Percentiles rank a stretch among this genome's conserved stretches.
phyloP scores from a whole-genome alignment of 208 protist species.

The Phytomonas sp. region DNA sequence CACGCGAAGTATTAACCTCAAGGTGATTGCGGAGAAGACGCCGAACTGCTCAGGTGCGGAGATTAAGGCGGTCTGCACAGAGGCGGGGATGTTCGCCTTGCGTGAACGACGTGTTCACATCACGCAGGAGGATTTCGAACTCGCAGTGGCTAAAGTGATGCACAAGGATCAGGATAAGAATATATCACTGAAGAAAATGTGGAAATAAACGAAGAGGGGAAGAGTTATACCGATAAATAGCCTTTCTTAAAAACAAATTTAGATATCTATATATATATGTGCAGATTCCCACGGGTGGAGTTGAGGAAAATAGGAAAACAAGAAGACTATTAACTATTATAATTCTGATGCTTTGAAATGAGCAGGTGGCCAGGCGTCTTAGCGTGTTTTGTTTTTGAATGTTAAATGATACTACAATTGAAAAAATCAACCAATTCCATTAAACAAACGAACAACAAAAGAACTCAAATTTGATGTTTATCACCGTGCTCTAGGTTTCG shows the following conservation, averaged over 20 bases:
- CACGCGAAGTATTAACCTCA: conserved; percentile 95
- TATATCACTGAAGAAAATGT: conserved; percentile 97
- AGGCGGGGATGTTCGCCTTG: conserved; percentile 99
- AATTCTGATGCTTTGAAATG: too few species aligned
- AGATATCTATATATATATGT: too few species aligned
- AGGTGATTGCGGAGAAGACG: conserved; percentile 94
- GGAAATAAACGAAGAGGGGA: conserved; percentile 70
- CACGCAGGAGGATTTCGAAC: conserved; percentile 98
- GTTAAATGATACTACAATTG: too few species aligned
- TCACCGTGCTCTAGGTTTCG: too few species aligned
- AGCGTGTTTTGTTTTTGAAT: too few species aligned
- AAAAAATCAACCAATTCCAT: too few species aligned
- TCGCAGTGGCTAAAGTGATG: conserved; percentile 91
- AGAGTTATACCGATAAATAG: conserved; percentile 8
- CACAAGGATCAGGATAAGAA: conserved; percentile 76
- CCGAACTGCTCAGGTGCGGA: conserved; percentile 98
- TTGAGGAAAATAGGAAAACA: too few species aligned
- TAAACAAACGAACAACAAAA: too few species aligned
- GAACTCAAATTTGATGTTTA: too few species aligned
- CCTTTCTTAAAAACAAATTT: background rate
- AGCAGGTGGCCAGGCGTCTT: too few species aligned
- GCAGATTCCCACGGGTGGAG: too few species aligned
- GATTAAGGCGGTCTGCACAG: conserved; percentile 98
- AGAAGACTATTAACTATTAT: too few species aligned
- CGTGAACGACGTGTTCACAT: conserved; percentile 99